Evolutionary conservation across 2,329 filamentous ascomycete genomes (phyloP).

Genomic region (Fusarium burgessii): DNA sequence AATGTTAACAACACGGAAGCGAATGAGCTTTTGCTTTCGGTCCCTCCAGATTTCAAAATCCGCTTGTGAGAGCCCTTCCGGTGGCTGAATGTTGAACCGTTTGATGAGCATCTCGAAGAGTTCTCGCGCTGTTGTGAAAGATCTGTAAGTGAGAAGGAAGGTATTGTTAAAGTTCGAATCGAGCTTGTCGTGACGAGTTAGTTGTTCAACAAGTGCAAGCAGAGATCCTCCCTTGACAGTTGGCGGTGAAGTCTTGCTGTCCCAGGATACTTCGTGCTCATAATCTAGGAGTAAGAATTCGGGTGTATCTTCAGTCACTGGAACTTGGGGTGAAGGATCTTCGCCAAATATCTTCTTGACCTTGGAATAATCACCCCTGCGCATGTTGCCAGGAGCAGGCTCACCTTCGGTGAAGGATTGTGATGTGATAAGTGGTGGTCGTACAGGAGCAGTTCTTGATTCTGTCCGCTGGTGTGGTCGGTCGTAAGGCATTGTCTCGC

Average conservation of each 20-base stretch:
- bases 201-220: constrained; percentile 89
- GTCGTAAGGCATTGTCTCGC: constrained; percentile 68
- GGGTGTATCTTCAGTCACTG: constrained; percentile 79
- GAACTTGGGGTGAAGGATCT: constrained; percentile 66
- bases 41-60: constrained; percentile 92
- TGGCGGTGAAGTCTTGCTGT: constrained; percentile 80
- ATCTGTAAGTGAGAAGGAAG: constrained; percentile 95
- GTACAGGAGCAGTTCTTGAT: constrained; percentile 59
- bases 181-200: constrained; percentile 94
- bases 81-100: constrained; percentile 92
- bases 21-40: constrained; percentile 94
- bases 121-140: constrained; percentile 90
- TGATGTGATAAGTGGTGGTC: constrained; percentile 64
- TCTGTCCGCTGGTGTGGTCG: constrained; percentile 68
- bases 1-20: constrained; percentile 97
- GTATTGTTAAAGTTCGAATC: constrained; percentile 98
- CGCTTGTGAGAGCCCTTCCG: constrained; percentile 77
- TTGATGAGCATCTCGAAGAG: constrained; percentile 93
- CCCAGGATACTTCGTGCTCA: constrained; percentile 90
- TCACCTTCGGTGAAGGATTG: constrained; percentile 76
- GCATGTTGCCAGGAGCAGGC: constrained; percentile 61
- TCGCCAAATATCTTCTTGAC: constrained; percentile 75
- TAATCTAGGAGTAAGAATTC: constrained; percentile 88
- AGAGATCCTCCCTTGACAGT: constrained; percentile 90
- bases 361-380: constrained; percentile 73